phyloP scores from a whole-genome alignment of 306 rosid species.

The Oxytropis ochrocephala region DNA sequence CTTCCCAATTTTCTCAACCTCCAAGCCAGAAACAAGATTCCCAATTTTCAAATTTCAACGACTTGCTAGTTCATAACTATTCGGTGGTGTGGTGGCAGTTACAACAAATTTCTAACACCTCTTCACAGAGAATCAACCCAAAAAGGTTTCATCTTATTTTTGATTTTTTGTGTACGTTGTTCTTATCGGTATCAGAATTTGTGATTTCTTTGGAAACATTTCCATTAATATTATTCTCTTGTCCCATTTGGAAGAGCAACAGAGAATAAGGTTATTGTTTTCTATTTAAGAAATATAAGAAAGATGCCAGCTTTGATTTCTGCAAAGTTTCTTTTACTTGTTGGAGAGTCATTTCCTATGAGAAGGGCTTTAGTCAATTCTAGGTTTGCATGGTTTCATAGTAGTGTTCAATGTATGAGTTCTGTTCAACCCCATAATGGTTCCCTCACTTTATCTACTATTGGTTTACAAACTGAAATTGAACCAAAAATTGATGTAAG shows the following conservation, averaged over 20 bases:
- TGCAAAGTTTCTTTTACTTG: constrained; percentile 48
- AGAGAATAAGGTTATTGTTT: neutral
- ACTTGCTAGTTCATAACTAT: no score
- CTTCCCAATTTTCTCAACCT: no score
- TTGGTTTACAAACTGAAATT: constrained; percentile 37
- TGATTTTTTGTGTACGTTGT: no score
- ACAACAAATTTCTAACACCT: no score
- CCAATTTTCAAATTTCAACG: no score
- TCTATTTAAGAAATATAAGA: neutral
- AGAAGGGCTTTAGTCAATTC: constrained; percentile 40
- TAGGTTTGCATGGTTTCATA: constrained; percentile 47
- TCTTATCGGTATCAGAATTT: neutral
- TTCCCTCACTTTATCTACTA: constrained; percentile 48
- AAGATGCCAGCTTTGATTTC: constrained; percentile 60
- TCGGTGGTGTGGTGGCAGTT: no score
- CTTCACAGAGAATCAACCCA: no score
- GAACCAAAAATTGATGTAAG: constrained; percentile 21
- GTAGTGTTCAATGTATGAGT: constrained; percentile 31
- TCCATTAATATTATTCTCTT: neutral
- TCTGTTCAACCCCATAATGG: constrained; percentile 28
- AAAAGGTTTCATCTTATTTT: no score
- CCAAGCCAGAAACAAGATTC: no score
- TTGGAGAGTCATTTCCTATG: constrained; percentile 54
- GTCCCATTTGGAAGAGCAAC: neutral
- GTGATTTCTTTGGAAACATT: neutral